These are phyloP conservation scores for Mycosarcoma mackinlayi DNA, from an alignment of 1,284 basidiomycete species.

Conservation along the genomic window DNA sequence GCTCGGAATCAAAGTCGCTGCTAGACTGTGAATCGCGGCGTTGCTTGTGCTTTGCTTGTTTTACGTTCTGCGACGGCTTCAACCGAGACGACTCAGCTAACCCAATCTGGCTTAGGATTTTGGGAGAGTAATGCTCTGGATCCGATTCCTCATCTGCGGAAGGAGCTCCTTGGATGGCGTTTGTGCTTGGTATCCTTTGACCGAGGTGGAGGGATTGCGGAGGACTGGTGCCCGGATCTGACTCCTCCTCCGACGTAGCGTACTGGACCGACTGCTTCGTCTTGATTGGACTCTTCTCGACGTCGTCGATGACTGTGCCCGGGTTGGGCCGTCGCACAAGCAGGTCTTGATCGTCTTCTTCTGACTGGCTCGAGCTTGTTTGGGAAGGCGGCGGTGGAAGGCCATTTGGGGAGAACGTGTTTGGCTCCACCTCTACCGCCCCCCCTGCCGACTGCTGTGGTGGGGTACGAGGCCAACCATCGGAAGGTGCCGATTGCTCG, in stretches of 20 bases:
- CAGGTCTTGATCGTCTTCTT: conserved; percentile 23
- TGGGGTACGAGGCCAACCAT: conserved; percentile 28
- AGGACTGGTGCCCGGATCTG: conserved; percentile 1
- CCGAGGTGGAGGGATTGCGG: neutral
- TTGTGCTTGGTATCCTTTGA: neutral
- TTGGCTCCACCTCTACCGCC: neutral
- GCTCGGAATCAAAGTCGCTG: conserved; percentile 17
- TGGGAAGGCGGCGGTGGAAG: neutral
- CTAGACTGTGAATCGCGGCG: neutral
- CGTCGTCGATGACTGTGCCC: conserved; percentile 6
- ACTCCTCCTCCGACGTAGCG: conserved; percentile 2
- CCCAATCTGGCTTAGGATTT: conserved; percentile 10
- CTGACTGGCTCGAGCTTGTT: neutral
- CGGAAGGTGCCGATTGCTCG: conserved; percentile 33
- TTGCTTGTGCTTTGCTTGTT: neutral
- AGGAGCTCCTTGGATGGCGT: neutral
- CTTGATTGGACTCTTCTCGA: conserved; percentile 28
- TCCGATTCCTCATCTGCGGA: conserved; percentile 38
- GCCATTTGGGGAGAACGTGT: neutral
- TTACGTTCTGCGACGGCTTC: conserved; percentile 8
- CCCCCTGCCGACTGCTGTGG: neutral
- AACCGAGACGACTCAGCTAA: neutral
- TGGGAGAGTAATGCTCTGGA: conserved; percentile 20
- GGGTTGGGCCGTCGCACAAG: conserved; percentile 26
- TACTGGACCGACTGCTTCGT: conserved; percentile 5